phyloP scores from a whole-genome alignment of 176 grass and related monocot species.

The Zea mays region Zm-B73-REFERENCE-NAM-5.0 NC_050098.1:179921501-179922000 shows the following conservation, averaged over 20 bases:
- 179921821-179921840: conserved; percentile 68
- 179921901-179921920: conserved; percentile 37
- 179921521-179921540: conserved; percentile 57
- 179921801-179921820: conserved; percentile 91
- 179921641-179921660: neutral
- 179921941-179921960: conserved; percentile 20
- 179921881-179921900: conserved; percentile 69
- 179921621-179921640: conserved; percentile 19
- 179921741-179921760: conserved; percentile 50
- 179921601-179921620: conserved; percentile 64
- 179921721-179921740: conserved; percentile 66
- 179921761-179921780: conserved; percentile 45
- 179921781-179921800: conserved; percentile 59
- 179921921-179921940: conserved; percentile 12
- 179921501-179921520: conserved; percentile 72
- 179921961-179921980: conserved; percentile 27
- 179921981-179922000: conserved; percentile 16
- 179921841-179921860: conserved; percentile 50
- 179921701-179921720: conserved; percentile 67
- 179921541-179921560: conserved; percentile 88
- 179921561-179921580: conserved; percentile 82
- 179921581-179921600: conserved; percentile 66
- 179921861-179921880: conserved; percentile 57
- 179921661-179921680: conserved; percentile 20
- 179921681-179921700: conserved; percentile 27